Evolutionary conservation across 1,284 basidiomycete species (phyloP).

Genomic region (Ceratobasidium theobromae): DNA sequence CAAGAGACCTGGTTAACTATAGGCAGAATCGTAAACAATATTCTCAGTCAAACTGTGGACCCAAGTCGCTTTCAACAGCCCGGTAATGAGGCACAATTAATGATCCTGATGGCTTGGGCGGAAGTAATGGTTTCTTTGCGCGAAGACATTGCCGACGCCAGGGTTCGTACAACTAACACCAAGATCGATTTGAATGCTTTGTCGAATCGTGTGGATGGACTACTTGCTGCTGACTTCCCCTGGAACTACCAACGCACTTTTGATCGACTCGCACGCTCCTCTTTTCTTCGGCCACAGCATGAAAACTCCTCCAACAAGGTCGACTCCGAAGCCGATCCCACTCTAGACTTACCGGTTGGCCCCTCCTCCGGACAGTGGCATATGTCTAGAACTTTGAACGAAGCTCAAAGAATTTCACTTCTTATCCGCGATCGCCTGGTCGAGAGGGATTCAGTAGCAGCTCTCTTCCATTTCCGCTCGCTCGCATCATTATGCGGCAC

Average conservation of each 20-base stretch:
- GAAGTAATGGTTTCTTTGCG: conserved; percentile 30
- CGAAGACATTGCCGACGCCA: conserved; percentile 25
- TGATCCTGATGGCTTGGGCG: conserved; percentile 26
- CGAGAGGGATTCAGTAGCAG: conserved; percentile 24
- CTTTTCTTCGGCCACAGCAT: conserved; percentile 22
- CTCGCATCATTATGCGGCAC: conserved; percentile 27
- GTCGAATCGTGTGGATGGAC: conserved; percentile 7
- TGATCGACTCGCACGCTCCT: conserved; percentile 15
- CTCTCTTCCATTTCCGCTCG: conserved; percentile 23
- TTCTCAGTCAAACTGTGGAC: background rate
- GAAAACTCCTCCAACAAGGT: background rate
- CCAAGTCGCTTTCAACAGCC: background rate
- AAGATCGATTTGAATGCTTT: background rate
- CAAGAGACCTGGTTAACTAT: conserved; percentile 5
- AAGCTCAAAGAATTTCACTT: conserved; percentile 26
- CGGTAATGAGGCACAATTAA: background rate
- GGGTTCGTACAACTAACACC: background rate
- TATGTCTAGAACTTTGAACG: conserved; percentile 17
- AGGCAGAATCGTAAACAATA: conserved; percentile 9
- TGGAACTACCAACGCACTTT: conserved; percentile 26
- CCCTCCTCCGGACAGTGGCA: conserved; percentile 24
- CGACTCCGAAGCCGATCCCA: conserved; percentile 26
- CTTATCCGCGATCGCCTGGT: conserved; percentile 27
- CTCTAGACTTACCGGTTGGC: conserved; percentile 27
- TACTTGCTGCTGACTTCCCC: conserved; percentile 3